A percentile compares a stretch with the other conserved stretches of the same genome.
phyloP scores from a whole-genome alignment of 2,329 filamentous ascomycete species.

The Emericellopsis cladophorae region DNA sequence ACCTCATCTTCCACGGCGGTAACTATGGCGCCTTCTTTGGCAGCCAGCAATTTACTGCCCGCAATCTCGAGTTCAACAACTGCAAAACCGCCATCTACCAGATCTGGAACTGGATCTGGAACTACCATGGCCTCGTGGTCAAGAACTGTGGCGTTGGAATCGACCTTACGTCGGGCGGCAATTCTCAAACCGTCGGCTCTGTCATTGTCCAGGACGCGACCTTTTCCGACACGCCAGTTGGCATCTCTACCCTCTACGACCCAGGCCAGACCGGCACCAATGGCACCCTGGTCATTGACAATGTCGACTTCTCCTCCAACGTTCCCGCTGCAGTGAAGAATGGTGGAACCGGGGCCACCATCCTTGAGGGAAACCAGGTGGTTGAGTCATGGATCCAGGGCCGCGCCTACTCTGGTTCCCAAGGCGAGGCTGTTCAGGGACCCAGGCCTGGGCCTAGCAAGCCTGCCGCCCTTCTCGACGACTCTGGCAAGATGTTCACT shows the following conservation, averaged over 20 bases:
- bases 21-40: slow-evolving; percentile 68
- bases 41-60: slow-evolving; percentile 77
- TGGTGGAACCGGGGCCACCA: slow-evolving; percentile 36
- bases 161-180: slow-evolving; percentile 57
- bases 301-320: slow-evolving; percentile 66
- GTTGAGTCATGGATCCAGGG: slow-evolving; percentile 71
- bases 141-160: slow-evolving; percentile 64
- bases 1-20: slow-evolving; percentile 75
- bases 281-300: slow-evolving; percentile 75
- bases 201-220: slow-evolving; percentile 72
- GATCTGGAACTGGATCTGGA: slow-evolving; percentile 90
- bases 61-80: slow-evolving; percentile 70
- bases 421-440: slow-evolving; percentile 45
- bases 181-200: slow-evolving; percentile 71
- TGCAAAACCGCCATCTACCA: slow-evolving; percentile 76
- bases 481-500: slow-evolving; percentile 59
- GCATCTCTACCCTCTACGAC: slow-evolving; percentile 58
- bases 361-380: slow-evolving; percentile 58
- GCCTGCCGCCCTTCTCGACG: slow-evolving; percentile 52
- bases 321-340: slow-evolving; percentile 55
- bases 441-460: slow-evolving; percentile 39
- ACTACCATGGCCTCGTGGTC: slow-evolving; percentile 63
- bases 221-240: slow-evolving; percentile 63
- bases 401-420: slow-evolving; percentile 47
- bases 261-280: slow-evolving; percentile 52